Evolutionary conservation across 169 alveolate genomes (phyloP).

Genomic region (Plasmodium inui): DNA sequence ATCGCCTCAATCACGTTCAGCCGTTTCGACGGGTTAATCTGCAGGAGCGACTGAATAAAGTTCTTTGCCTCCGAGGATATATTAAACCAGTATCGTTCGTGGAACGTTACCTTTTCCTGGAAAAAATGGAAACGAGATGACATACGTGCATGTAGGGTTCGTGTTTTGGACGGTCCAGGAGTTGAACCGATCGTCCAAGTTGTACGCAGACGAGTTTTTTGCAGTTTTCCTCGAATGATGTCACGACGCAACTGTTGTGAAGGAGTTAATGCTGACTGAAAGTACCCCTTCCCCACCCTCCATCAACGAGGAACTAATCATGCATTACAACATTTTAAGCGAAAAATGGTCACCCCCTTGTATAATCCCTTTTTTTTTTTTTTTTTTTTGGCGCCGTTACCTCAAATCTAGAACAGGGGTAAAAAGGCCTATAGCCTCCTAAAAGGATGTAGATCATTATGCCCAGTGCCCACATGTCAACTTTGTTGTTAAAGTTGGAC

Average conservation of each 20-base stretch:
- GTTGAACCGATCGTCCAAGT: neutral
- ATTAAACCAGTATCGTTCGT: constrained; percentile 79
- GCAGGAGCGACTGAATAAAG: constrained; percentile 72
- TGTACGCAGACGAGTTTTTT: neutral
- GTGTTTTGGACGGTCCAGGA: neutral
- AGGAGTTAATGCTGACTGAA: neutral
- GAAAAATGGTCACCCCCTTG: neutral
- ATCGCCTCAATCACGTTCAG: constrained; percentile 76
- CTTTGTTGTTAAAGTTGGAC: constrained; percentile 67
- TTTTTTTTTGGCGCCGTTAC: neutral
- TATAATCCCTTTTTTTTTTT: neutral
- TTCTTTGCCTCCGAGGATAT: constrained; percentile 76
- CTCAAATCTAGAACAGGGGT: constrained; percentile 76
- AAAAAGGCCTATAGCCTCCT: constrained; percentile 82
- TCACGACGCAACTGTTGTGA: neutral
- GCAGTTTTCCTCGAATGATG: neutral
- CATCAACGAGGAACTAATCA: neutral
- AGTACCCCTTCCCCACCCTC: neutral
- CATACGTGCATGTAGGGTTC: neutral
- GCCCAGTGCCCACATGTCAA: constrained; percentile 83
- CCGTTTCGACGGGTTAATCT: constrained; percentile 67
- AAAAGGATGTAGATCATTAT: constrained; percentile 63
- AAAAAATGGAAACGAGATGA: neutral
- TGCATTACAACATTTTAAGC: neutral
- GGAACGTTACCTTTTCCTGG: constrained; percentile 76